Evolutionary conservation across 306 rosid genomes (phyloP).

Genomic region (Heteromeles arbutifolia): DNA sequence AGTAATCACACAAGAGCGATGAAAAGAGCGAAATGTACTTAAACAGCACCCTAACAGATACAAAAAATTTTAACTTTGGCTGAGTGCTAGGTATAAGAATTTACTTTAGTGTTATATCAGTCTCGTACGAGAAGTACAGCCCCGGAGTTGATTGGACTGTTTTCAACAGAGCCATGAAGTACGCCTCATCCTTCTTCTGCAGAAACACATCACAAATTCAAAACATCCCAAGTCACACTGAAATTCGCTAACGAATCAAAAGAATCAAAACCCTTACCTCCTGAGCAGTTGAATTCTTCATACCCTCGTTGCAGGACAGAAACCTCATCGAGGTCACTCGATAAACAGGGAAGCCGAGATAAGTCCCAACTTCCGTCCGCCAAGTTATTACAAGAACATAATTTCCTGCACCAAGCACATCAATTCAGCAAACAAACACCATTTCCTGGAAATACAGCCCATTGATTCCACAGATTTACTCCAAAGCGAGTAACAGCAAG

Average conservation of each 20-base stretch:
- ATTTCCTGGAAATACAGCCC: background rate
- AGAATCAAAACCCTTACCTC: too few relatives aligned
- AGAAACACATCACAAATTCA: too few relatives aligned
- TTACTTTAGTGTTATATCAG: slow-evolving; percentile 87
- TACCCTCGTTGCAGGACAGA: slow-evolving; percentile 65
- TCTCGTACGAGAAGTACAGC: slow-evolving; percentile 72
- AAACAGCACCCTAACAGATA: background rate
- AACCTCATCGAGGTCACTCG: slow-evolving; percentile 67
- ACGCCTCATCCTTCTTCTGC: slow-evolving; percentile 46
- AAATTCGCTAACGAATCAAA: too few relatives aligned
- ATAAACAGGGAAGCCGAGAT: slow-evolving; percentile 69
- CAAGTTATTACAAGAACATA: slow-evolving; percentile 92
- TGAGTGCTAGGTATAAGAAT: slow-evolving; percentile 1
- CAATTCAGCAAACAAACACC: slow-evolving; percentile 7
- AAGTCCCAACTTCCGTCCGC: slow-evolving; percentile 64
- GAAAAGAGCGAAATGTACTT: too few relatives aligned
- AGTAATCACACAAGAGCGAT: too few relatives aligned
- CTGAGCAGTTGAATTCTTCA: slow-evolving; percentile 46
- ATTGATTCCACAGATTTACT: background rate
- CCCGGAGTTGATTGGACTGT: slow-evolving; percentile 82
- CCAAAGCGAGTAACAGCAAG: background rate
- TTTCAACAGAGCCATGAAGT: slow-evolving; percentile 70
- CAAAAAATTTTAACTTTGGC: background rate
- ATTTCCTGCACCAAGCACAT: slow-evolving; percentile 45
- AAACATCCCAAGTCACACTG: too few relatives aligned